Evolutionary conservation across 116 monocot species (phyloP), one percentile per base, ranked within the genome.

Genomic region (Papilionanthe hybrid): DNA sequence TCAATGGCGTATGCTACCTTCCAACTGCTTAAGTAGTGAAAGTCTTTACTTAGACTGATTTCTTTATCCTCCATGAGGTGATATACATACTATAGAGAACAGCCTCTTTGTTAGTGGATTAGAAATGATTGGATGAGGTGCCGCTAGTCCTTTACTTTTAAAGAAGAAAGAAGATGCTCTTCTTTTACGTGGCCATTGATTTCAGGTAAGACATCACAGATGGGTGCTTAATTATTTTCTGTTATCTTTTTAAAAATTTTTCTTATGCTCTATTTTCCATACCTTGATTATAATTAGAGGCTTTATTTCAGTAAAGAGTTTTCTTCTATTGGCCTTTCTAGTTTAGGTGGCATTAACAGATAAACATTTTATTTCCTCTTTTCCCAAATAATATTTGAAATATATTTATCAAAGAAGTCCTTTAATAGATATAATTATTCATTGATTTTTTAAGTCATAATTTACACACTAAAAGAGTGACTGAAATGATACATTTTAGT

Each of bases 101-200:
- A 9, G 7, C 8, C 29, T 71, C 15, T 32, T 15, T 30, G 4
- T 32, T 71, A 71, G 71, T 71, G 71, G 71, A 37, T 15, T 1
- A 71, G 32, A 30, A 32, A 71, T 71, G 71, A 71, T 28, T 8
- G 4, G 71, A 32, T 28, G 71, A 18, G 53, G 53, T 53, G 53
- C 53, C 4, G 53, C 53, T 15, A 17, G 37, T 71, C 37, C 17
- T 71, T 71, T 37, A 15, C 71, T 37, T 71, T 71, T 41, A 5
- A 28, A 32, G 71, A 37, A 53, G 53, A 53, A 71, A 71, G 71
- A 71, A 71, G 71, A 71, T 71, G 71, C 71, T 28, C 32, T 37
- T 9, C 67, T 67, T 67, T 67, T 23, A 67, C 27, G 41, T 15
- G 27, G 15, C 71, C 29, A 13, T 30, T 71, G 37, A 71, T 71